Evolutionary conservation across 805 yeast genomes (phyloP).

Genomic region (Kuraishia piskuri): DNA sequence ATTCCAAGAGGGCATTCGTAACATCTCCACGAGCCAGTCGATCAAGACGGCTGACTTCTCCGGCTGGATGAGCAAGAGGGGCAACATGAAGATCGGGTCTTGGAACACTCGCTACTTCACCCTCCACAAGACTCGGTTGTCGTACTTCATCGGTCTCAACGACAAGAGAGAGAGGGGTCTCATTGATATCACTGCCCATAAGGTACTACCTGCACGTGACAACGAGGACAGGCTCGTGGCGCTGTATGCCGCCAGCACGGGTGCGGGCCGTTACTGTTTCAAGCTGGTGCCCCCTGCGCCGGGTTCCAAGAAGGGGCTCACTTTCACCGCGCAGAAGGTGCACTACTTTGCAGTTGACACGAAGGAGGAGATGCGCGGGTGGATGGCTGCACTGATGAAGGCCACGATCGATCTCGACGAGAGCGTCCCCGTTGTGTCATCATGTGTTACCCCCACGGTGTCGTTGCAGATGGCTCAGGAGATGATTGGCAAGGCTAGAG

Average conservation of each 20-base stretch:
- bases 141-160: conserved; percentile 71
- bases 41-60: conserved; percentile 65
- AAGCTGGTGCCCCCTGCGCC: conserved; percentile 96
- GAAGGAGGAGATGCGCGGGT: conserved; percentile 82
- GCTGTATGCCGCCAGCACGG: conserved; percentile 85
- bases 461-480: conserved; percentile 83
- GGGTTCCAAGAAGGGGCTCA: conserved; percentile 89
- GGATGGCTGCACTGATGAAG: conserved; percentile 93
- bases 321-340: conserved; percentile 92
- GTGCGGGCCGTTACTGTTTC: conserved; percentile 90
- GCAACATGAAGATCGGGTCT: conserved; percentile 74
- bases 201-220: conserved; percentile 74
- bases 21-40: conserved; percentile 68
- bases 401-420: conserved; percentile 97
- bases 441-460: conserved; percentile 94
- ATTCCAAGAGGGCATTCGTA: conserved; percentile 80
- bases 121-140: conserved; percentile 85
- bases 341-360: conserved; percentile 95
- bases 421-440: conserved; percentile 80
- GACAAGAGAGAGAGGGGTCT: conserved; percentile 87
- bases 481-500: conserved; percentile 73
- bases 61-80: conserved; percentile 96
- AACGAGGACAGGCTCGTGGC: conserved; percentile 74
- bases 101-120: conserved; percentile 89
- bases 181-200: conserved; percentile 92